A percentile compares a stretch with the other conserved stretches of the same genome.
These are phyloP conservation scores for Puccinia horiana DNA, from an alignment of 1,284 basidiomycete genomes.

Conservation along the genomic window DNA sequence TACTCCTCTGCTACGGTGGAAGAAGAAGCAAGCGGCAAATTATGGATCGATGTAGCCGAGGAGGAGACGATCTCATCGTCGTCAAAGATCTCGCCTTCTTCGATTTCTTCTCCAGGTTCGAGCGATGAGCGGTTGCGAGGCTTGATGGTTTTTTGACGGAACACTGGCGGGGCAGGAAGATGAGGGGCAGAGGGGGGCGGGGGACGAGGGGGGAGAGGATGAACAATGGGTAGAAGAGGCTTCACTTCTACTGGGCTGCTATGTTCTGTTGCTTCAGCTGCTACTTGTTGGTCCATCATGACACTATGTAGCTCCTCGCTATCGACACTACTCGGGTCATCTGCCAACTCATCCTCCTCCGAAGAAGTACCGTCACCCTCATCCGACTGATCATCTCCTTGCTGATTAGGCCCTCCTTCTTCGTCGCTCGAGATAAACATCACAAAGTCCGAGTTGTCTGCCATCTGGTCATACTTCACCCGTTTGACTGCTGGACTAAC, in stretches of 20 bases:
- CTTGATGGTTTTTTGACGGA: neutral
- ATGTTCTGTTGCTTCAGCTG: neutral
- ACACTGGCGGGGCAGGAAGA: neutral
- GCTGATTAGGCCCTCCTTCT: neutral
- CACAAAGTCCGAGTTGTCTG: conserved; percentile 38
- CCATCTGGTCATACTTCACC: conserved; percentile 23
- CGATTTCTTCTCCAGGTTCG: conserved; percentile 27
- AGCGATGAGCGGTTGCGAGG: conserved; percentile 2
- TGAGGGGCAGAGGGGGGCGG: neutral
- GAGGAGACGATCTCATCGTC: neutral
- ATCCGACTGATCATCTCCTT: conserved; percentile 27
- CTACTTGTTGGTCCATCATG: conserved; percentile 48
- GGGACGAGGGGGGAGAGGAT: neutral
- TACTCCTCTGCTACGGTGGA: neutral
- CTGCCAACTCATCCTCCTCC: conserved; percentile 48
- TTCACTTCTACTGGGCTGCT: neutral
- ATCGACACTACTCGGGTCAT: conserved; percentile 50
- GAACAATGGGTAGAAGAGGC: neutral
- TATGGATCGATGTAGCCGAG: neutral
- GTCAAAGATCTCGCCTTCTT: conserved; percentile 37
- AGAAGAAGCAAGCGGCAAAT: neutral
- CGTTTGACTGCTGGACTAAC: conserved; percentile 13
- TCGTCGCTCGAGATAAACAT: conserved; percentile 39
- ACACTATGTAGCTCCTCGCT: conserved; percentile 50
- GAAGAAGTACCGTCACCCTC: conserved; percentile 30